A percentile compares a stretch with the other conserved stretches of the same genome.
These are phyloP conservation scores for Domatiomyces globalis DNA, from an alignment of 2,329 filamentous ascomycete species.

Conservation along the genomic window DNA sequence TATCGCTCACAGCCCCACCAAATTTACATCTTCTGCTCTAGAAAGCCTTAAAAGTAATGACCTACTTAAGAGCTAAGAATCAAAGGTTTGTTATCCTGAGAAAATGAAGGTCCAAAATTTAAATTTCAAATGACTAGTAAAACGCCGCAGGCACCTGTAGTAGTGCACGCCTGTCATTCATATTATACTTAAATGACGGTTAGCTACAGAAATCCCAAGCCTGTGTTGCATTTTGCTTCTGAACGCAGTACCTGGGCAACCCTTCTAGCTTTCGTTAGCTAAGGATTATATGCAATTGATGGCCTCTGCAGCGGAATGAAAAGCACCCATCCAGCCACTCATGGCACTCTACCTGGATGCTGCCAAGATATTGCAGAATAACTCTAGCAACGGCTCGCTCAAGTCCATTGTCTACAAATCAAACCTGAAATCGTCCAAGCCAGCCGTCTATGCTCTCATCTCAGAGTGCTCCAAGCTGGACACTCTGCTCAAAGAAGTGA, in stretches of 20 bases:
- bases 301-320: neutral
- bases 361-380: slow-evolving; percentile 53
- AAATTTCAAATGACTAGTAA: no score
- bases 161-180: no score
- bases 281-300: neutral
- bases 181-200: no score
- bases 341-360: slow-evolving; percentile 98
- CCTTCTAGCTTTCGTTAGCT: neutral
- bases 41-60: no score
- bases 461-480: slow-evolving; percentile 89
- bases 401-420: slow-evolving; percentile 73
- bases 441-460: slow-evolving; percentile 71
- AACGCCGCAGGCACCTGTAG: no score
- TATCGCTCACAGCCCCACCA: no score
- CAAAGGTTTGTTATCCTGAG: no score
- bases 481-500: slow-evolving; percentile 67
- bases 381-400: slow-evolving; percentile 53
- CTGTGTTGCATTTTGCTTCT: neutral
- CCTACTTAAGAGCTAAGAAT: no score
- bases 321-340: neutral
- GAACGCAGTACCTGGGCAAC: neutral
- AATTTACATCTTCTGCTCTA: no score
- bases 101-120: no score
- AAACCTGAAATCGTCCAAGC: slow-evolving; percentile 54
- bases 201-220: neutral